These are phyloP conservation scores for Vitis hybrid DNA, from an alignment of 177 flowering plant species.

Conservation along the genomic window DNA sequence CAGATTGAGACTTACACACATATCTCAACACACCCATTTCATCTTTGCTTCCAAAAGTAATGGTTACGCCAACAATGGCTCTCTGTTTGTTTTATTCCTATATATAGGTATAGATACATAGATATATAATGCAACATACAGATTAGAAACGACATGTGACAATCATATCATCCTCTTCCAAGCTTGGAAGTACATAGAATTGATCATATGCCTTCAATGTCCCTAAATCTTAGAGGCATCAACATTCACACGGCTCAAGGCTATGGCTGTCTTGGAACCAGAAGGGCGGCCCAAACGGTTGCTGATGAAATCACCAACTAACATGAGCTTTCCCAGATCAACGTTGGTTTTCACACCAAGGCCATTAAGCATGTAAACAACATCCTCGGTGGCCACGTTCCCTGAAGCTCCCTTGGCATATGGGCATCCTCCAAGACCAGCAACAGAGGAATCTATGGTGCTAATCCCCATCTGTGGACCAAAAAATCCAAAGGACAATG, in stretches of 20 bases:
- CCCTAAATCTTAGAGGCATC: slow-evolving; percentile 44
- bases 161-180: neutral
- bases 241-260: slow-evolving; percentile 41
- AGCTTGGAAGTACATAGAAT: neutral
- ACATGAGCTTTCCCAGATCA: slow-evolving; percentile 40
- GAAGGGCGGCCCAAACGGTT: slow-evolving; percentile 53
- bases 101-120: neutral
- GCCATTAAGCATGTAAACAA: slow-evolving; percentile 52
- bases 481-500: neutral
- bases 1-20: neutral
- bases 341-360: slow-evolving; percentile 47
- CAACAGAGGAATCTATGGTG: slow-evolving; percentile 42
- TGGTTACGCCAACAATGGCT: neutral
- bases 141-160: neutral
- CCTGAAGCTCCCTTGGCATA: slow-evolving; percentile 60
- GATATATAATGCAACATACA: neutral
- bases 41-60: neutral
- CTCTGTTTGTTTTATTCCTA: slow-evolving; percentile 3
- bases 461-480: slow-evolving; percentile 48
- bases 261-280: slow-evolving; percentile 68
- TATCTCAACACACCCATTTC: neutral
- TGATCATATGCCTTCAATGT: neutral
- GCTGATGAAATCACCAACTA: slow-evolving; percentile 50
- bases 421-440: slow-evolving; percentile 58
- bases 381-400: slow-evolving; percentile 56